Conservation (phyloP, 495 filamentous ascomycete species). For the Penicillium herquei region DNA sequence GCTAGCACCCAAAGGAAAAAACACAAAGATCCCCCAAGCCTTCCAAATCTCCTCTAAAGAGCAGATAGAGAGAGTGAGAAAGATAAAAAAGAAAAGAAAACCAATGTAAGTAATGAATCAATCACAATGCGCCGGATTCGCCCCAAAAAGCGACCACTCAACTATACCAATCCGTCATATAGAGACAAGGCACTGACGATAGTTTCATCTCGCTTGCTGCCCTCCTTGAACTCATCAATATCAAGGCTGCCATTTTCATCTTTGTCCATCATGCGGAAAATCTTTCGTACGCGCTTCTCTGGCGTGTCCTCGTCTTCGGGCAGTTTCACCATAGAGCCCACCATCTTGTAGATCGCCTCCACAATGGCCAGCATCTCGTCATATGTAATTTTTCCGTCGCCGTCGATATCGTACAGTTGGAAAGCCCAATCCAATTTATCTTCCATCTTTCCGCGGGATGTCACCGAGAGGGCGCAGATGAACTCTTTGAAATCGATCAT, state of each 20-base stretch:
- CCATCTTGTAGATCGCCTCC: slow-evolving; percentile 99
- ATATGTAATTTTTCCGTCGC: slow-evolving; percentile 97
- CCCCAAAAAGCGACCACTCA: neutral
- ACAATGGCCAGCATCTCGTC: slow-evolving; percentile 99
- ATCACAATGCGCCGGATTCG: slow-evolving; percentile 2
- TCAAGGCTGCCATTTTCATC: slow-evolving; percentile 93
- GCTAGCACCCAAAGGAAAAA: neutral
- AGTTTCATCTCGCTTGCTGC: slow-evolving; percentile 97
- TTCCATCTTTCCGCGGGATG: slow-evolving; percentile 96
- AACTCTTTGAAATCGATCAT: slow-evolving; percentile 99
- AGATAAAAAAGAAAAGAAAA: slow-evolving; percentile 1
- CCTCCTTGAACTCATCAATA: slow-evolving; percentile 98
- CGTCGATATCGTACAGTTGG: slow-evolving; percentile 98
- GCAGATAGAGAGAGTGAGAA: neutral
- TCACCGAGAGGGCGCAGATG: slow-evolving; percentile 97
- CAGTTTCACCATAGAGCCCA: slow-evolving; percentile 98
- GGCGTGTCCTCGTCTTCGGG: slow-evolving; percentile 98
- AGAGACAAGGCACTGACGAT: slow-evolving; percentile 95
- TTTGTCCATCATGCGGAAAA: slow-evolving; percentile 99
- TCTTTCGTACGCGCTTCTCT: slow-evolving; percentile 96
- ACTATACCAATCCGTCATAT: slow-evolving; percentile 89
- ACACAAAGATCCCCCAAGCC: neutral
- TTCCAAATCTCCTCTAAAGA: neutral
- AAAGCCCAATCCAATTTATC: slow-evolving; percentile 99
- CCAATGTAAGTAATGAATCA: slow-evolving; percentile 5